Conservation (phyloP, 2,329 filamentous ascomycete species). For the Colletotrichum incanum region DNA sequence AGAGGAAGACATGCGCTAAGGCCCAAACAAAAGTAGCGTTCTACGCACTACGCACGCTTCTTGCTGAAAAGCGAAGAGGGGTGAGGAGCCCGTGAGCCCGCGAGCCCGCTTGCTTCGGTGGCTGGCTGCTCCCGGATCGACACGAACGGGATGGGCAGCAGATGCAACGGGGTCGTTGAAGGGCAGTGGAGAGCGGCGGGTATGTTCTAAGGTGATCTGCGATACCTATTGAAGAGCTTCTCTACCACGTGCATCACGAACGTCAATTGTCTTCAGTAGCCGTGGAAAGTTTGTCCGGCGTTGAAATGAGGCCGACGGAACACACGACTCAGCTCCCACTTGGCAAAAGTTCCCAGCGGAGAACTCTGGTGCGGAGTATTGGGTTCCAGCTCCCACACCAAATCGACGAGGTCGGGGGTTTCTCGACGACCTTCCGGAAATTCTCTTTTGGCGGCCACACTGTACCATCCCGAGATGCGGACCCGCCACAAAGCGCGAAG, state of each 20-base stretch:
- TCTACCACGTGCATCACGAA: not conserved
- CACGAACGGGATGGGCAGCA: slow-evolving; percentile 20
- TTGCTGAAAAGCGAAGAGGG: slow-evolving; percentile 4
- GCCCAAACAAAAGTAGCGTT: slow-evolving; percentile 1
- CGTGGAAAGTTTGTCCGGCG: not conserved
- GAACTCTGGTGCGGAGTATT: not conserved
- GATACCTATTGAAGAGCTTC: not conserved
- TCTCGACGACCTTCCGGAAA: slow-evolving; percentile 19
- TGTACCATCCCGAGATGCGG: slow-evolving; percentile 9
- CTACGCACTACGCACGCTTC: not conserved
- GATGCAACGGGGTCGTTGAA: slow-evolving; percentile 33
- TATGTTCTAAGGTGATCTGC: not conserved
- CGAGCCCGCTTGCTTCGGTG: slow-evolving; percentile 9
- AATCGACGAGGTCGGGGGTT: not conserved
- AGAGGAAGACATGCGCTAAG: slow-evolving; percentile 3
- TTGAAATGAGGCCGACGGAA: not conserved
- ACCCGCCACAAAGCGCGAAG: slow-evolving; percentile 12
- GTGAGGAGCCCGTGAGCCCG: not conserved
- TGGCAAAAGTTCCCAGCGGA: slow-evolving; percentile 2
- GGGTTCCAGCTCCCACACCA: not conserved
- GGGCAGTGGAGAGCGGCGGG: slow-evolving; percentile 19
- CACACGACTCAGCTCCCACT: slow-evolving; percentile 8
- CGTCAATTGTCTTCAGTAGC: not conserved
- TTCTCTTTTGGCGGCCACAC: not conserved
- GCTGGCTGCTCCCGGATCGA: slow-evolving; percentile 42